These are phyloP conservation scores for Sorghum bicolor DNA, from an alignment of 176 grass and related monocot genomes.

Conservation along the genomic window Sorghum_bicolor_NCBIv3 NC_012875.2:46189001-46189500, in stretches of 20 bases:
- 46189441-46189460: neutral
- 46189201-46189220: slow-evolving; percentile 35
- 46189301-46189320: neutral
- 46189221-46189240: neutral
- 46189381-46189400: neutral
- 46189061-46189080: slow-evolving; percentile 2
- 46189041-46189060: too few species aligned
- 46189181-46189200: slow-evolving; percentile 56
- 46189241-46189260: slow-evolving; percentile 10
- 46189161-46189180: slow-evolving; percentile 49
- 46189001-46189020: neutral
- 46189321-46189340: neutral
- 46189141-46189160: neutral
- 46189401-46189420: neutral
- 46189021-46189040: slow-evolving; percentile 15
- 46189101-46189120: neutral
- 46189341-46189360: neutral
- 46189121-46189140: neutral
- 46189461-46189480: too few species aligned
- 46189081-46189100: neutral
- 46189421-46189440: neutral
- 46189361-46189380: neutral
- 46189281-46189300: neutral
- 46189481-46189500: too few species aligned
- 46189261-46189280: neutral